Evolutionary conservation across 1,284 basidiomycete genomes (phyloP), one percentile per base, ranked within the genome.

Genomic region (Leccinum fallax): DNA sequence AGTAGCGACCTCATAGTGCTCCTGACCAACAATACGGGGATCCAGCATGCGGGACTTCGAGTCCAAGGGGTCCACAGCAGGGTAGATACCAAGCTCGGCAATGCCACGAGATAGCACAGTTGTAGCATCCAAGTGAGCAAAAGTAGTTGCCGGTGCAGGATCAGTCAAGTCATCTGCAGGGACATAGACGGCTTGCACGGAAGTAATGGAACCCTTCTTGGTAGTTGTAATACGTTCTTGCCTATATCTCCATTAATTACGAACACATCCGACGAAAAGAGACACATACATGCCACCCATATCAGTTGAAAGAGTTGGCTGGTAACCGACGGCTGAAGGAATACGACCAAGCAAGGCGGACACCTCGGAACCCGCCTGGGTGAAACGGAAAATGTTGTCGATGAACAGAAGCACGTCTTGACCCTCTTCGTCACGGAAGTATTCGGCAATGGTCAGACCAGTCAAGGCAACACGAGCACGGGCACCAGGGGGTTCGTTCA

Each of bases 321-420:
- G 97, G 85, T 99, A 98, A 89, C 97, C 97, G 87, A 98, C 97
- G 71, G 97, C 97, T 72, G 97, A 98, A 67, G 97, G 97, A 77
- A 98, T 99, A 95, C 97, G 97, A 87, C 97, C 97, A 74, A 98
- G 93, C 76, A 99, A 81, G 68, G 97, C 97, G 83, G 97, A 99
- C 85, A 98, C 97, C 81, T 98, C 97, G 70, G 97, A 99, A 92
- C 97, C 97, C 77, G 97, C 97, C 82, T 98, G 95, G 71, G 95
- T 97, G 92, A 98, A 97, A 78, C 95, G 94, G 94, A 97, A 97
- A 84, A 98, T 99, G 89, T 98, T 99, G 93, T 99, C 97, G 78
- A 98, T 98, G 88, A 98, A 98, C 77, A 99, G 91, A 77, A 98
- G 88, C 85, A 99, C 97, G 81, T 98, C 97, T 83, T 99, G 97